phyloP scores from a whole-genome alignment of 306 rosid genomes.

The Hippophae gyantsensis region DNA sequence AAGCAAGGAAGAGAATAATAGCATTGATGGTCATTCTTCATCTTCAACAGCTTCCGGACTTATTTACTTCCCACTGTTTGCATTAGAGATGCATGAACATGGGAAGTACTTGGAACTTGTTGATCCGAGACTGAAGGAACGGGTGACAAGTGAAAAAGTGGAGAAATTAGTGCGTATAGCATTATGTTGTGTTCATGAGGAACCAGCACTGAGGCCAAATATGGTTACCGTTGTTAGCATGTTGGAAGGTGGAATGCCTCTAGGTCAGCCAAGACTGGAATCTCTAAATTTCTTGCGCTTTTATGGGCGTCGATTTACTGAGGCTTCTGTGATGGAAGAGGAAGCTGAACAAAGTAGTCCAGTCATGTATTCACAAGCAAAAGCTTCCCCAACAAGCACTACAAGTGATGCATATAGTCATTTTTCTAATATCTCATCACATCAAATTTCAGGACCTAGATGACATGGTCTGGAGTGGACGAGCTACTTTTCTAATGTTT shows the following conservation, averaged over 20 bases:
- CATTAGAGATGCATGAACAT: constrained; percentile 12
- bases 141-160: constrained; percentile 6
- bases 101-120: constrained; percentile 12
- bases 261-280: constrained; percentile 10
- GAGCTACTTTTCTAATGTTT: too few relatives aligned
- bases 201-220: constrained; percentile 4
- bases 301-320: neutral
- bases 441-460: too few relatives aligned
- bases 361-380: too few relatives aligned
- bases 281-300: constrained; percentile 10
- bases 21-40: neutral
- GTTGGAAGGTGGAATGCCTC: constrained; percentile 13
- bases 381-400: too few relatives aligned
- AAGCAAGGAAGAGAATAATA: neutral
- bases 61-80: constrained; percentile 9
- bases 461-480: too few relatives aligned
- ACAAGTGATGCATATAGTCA: too few relatives aligned
- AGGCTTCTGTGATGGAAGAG: too few relatives aligned
- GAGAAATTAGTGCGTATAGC: constrained; percentile 12
- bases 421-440: too few relatives aligned
- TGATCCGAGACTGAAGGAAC: constrained; percentile 10
- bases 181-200: constrained; percentile 10
- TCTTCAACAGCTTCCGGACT: neutral
- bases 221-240: constrained; percentile 14
- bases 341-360: too few relatives aligned